These are phyloP conservation scores for Aspergillus conjunctus DNA, from an alignment of 495 filamentous ascomycete genomes.

Conservation along the genomic window DNA sequence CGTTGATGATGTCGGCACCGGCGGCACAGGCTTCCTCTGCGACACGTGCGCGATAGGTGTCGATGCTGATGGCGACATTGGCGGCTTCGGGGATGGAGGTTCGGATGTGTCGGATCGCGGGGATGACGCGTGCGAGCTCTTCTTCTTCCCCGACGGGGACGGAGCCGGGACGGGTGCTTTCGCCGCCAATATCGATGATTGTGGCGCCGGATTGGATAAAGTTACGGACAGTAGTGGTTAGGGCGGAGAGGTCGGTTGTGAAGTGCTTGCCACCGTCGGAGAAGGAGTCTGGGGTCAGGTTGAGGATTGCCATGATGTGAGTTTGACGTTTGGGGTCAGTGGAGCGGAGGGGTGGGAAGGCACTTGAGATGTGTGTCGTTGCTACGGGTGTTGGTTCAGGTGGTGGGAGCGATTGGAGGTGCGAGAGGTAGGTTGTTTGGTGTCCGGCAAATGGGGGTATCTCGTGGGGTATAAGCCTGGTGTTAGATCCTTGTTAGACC, in stretches of 20 bases:
- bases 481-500: neutral
- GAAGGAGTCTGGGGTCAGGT: slow-evolving; percentile 96
- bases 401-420: slow-evolving; percentile 67
- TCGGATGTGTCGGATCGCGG: slow-evolving; percentile 73
- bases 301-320: slow-evolving; percentile 90
- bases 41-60: slow-evolving; percentile 88
- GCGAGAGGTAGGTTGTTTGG: slow-evolving; percentile 43
- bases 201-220: slow-evolving; percentile 70
- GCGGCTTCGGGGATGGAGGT: slow-evolving; percentile 58
- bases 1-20: slow-evolving; percentile 93
- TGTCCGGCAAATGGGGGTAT: slow-evolving; percentile 44
- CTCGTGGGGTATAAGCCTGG: slow-evolving; percentile 65
- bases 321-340: slow-evolving; percentile 67
- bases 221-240: slow-evolving; percentile 52
- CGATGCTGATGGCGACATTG: slow-evolving; percentile 74
- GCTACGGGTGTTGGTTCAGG: slow-evolving; percentile 55
- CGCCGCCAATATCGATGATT: slow-evolving; percentile 91
- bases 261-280: slow-evolving; percentile 79
- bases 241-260: slow-evolving; percentile 37
- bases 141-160: slow-evolving; percentile 65
- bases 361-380: slow-evolving; percentile 67
- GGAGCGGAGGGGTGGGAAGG: slow-evolving; percentile 61
- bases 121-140: slow-evolving; percentile 77
- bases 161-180: slow-evolving; percentile 82
- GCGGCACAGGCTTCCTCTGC: slow-evolving; percentile 78